A percentile compares a stretch with the other conserved stretches of the same genome.
Conservation (phyloP, 202 grass and related monocot genomes). For the Panicum virgatum region DNA sequence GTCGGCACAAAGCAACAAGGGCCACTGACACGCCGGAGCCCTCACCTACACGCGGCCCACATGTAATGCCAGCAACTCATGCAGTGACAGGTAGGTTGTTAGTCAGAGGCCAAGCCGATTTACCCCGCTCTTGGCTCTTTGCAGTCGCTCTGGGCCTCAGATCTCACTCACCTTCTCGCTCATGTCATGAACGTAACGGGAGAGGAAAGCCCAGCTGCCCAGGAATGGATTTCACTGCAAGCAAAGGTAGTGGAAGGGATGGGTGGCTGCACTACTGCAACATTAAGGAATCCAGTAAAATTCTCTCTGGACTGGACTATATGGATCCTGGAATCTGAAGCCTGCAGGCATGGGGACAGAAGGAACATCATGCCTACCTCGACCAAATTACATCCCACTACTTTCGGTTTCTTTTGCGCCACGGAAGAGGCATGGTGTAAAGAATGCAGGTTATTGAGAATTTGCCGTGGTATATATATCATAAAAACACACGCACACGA, state of each 20-base stretch:
- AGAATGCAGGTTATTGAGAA: not conserved
- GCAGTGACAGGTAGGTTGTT: slow-evolving; percentile 26
- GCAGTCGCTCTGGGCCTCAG: not conserved
- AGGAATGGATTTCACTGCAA: slow-evolving; percentile 31
- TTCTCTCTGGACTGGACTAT: slow-evolving; percentile 4
- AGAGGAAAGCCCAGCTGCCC: no score
- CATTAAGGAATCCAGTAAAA: slow-evolving; percentile 28
- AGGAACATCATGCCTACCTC: slow-evolving; percentile 24
- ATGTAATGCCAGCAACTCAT: slow-evolving; percentile 27
- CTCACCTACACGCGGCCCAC: not conserved
- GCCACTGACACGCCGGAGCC: slow-evolving; percentile 11
- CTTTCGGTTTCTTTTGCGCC: not conserved
- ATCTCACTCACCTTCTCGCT: slow-evolving; percentile 5
- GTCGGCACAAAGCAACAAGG: slow-evolving; percentile 15
- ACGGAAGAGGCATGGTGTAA: not conserved
- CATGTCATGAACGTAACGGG: not conserved
- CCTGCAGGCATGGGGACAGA: slow-evolving; percentile 26
- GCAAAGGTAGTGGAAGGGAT: not conserved
- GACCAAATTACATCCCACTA: not conserved
- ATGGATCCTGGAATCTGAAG: not conserved
- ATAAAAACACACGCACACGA: no score
- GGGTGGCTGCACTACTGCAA: not conserved
- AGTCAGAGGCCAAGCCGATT: slow-evolving; percentile 9
- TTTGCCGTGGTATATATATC: no score
- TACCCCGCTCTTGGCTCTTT: not conserved